Percentiles rank a stretch among this genome's conserved stretches.
Evolutionary conservation across 2,329 filamentous ascomycete genomes (phyloP).

Genomic region (Fusarium graminum): DNA sequence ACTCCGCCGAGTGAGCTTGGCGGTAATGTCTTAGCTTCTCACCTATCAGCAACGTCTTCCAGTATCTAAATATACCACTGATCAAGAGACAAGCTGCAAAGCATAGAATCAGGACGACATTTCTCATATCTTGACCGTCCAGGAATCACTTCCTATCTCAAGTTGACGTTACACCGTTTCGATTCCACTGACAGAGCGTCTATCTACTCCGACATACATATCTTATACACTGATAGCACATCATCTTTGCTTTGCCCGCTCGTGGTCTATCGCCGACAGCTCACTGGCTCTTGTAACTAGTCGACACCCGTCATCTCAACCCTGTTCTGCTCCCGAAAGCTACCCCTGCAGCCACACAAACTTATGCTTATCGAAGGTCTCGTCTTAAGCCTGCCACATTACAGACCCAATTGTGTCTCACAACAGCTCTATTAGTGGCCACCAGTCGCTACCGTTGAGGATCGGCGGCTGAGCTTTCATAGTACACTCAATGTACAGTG

Average conservation of each 20-base stretch:
- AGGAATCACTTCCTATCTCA: not conserved
- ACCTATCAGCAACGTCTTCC: not conserved
- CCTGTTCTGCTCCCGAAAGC: slow-evolving; percentile 35
- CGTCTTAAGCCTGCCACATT: slow-evolving; percentile 39
- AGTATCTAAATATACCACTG: not conserved
- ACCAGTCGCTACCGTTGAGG: slow-evolving; percentile 14
- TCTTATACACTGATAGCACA: slow-evolving; percentile 32
- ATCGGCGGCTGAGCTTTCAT: slow-evolving; percentile 18
- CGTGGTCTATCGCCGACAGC: slow-evolving; percentile 43
- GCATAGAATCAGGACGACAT: slow-evolving; percentile 1
- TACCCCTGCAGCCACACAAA: slow-evolving; percentile 37
- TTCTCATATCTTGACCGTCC: not conserved
- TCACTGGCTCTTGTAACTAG: slow-evolving; percentile 38
- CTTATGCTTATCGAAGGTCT: slow-evolving; percentile 40
- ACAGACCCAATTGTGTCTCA: slow-evolving; percentile 38
- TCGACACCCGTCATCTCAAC: slow-evolving; percentile 26
- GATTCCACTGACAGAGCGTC: slow-evolving; percentile 4
- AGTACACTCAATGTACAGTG: slow-evolving; percentile 36
- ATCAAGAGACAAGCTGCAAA: slow-evolving; percentile 12
- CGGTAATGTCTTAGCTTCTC: not conserved
- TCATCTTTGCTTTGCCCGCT: slow-evolving; percentile 16
- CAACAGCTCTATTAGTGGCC: slow-evolving; percentile 29
- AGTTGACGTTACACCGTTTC: slow-evolving; percentile 41
- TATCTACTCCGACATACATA: slow-evolving; percentile 1
- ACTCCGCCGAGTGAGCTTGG: not conserved